A percentile compares a stretch with the other conserved stretches of the same genome.
Evolutionary conservation across 1,139 yeast species (phyloP).

Genomic region (Protomyces arabidopsidicola): DNA sequence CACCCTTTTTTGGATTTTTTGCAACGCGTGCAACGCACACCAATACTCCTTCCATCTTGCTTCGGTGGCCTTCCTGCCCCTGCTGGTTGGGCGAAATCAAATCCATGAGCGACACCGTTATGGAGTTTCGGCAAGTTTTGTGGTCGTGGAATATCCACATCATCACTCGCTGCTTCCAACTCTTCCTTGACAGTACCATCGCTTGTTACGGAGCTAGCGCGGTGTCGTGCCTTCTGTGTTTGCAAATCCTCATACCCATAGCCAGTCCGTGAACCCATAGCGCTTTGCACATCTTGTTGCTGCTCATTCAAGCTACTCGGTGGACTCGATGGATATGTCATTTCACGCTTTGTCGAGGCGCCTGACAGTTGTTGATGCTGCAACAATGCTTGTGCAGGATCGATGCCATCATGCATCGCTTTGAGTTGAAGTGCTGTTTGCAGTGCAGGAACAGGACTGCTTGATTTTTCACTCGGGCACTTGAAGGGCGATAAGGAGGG

Average conservation of each 20-base stretch:
- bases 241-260: background rate
- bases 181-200: slow-evolving; percentile 13
- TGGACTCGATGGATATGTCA: slow-evolving; percentile 23
- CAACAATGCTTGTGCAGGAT: background rate
- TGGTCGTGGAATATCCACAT: slow-evolving; percentile 21
- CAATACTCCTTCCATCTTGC: slow-evolving; percentile 23
- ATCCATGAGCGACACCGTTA: background rate
- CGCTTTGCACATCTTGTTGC: background rate
- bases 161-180: slow-evolving; percentile 3
- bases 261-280: background rate
- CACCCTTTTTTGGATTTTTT: slow-evolving; percentile 30
- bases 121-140: slow-evolving; percentile 12
- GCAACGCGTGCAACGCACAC: slow-evolving; percentile 29
- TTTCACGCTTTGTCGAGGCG: background rate
- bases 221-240: background rate
- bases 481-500: slow-evolving; percentile 24
- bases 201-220: background rate
- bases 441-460: slow-evolving; percentile 16
- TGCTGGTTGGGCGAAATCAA: background rate
- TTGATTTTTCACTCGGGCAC: slow-evolving; percentile 10
- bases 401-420: slow-evolving; percentile 12
- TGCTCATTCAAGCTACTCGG: slow-evolving; percentile 19
- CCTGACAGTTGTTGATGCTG: background rate
- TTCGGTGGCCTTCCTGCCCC: slow-evolving; percentile 7
- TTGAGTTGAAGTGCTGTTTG: slow-evolving; percentile 15